Percentiles rank a stretch among this genome's conserved stretches.
Conservation (phyloP, 805 yeast genomes). For the Komagataella mondaviorum region DNA sequence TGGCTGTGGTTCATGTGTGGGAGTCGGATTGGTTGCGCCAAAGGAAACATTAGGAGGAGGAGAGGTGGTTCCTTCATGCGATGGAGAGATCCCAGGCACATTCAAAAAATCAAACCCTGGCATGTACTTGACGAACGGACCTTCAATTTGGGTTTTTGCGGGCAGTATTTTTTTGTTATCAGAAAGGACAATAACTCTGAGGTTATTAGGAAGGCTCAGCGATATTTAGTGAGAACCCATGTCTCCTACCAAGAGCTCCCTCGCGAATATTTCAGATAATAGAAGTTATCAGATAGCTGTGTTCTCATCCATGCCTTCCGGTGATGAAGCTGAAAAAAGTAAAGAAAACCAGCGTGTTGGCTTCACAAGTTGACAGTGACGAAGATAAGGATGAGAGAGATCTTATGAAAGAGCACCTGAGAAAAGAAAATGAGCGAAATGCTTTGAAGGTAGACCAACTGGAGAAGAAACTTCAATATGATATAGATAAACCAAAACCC, state of each 20-base stretch:
- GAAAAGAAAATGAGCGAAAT: not conserved
- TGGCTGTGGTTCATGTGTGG: slow-evolving; percentile 2
- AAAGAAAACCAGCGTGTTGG: slow-evolving; percentile 1
- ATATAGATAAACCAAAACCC: not conserved
- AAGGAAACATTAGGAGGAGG: slow-evolving; percentile 44
- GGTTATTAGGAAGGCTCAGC: not conserved
- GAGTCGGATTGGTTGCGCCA: slow-evolving; percentile 18
- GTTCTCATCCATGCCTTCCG: not conserved
- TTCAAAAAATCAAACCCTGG: slow-evolving; percentile 43
- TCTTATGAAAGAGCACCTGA: not conserved
- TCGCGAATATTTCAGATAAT: not conserved
- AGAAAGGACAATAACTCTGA: not conserved
- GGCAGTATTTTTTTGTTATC: not conserved
- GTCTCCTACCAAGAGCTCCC: slow-evolving; percentile 8
- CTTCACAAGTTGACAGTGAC: not conserved
- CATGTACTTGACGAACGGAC: slow-evolving; percentile 11
- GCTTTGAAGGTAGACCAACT: not conserved
- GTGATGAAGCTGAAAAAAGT: slow-evolving; percentile 5
- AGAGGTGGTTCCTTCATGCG: slow-evolving; percentile 3
- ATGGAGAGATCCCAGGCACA: slow-evolving; percentile 21
- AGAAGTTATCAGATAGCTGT: not conserved
- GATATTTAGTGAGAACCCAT: not conserved
- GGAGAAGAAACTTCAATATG: not conserved
- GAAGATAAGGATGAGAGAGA: not conserved
- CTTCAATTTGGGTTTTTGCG: not conserved